These are phyloP conservation scores for Polychytrium aggregatum DNA, from an alignment of 192 early-diverging fungal genomes.

Conservation along the genomic window DNA sequence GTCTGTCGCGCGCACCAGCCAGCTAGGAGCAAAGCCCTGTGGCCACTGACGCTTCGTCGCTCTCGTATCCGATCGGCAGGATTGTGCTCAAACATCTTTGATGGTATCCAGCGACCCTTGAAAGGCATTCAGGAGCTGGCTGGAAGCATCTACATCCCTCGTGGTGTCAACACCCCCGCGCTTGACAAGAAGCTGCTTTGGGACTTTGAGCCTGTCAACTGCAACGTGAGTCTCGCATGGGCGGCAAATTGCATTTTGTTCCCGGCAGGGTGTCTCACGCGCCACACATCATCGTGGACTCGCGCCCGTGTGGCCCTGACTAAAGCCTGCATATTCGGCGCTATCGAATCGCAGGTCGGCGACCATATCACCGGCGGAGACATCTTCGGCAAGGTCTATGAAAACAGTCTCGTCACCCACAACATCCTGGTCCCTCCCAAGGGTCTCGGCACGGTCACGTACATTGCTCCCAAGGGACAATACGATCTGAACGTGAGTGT, in stretches of 20 bases:
- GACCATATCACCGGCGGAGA: slow-evolving; percentile 99
- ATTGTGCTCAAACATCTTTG: slow-evolving; percentile 90
- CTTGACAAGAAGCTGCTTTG: slow-evolving; percentile 80
- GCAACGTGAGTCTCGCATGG: slow-evolving; percentile 58
- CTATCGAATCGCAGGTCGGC: too few species aligned
- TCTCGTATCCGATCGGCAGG: slow-evolving; percentile 21
- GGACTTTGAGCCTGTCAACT: slow-evolving; percentile 91
- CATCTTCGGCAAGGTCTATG: slow-evolving; percentile 85
- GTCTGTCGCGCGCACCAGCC: too few species aligned
- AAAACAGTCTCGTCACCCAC: slow-evolving; percentile 93
- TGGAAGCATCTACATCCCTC: slow-evolving; percentile 96
- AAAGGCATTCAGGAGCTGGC: slow-evolving; percentile 88
- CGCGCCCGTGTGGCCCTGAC: too few species aligned
- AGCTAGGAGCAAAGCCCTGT: too few species aligned
- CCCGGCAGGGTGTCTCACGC: too few species aligned
- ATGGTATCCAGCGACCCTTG: slow-evolving; percentile 98
- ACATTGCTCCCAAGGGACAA: slow-evolving; percentile 82
- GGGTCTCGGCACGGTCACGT: slow-evolving; percentile 87
- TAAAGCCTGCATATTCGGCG: too few species aligned
- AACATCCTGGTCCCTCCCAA: slow-evolving; percentile 92
- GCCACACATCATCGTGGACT: too few species aligned
- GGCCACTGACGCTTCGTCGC: too few species aligned
- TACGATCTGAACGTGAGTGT: slow-evolving; percentile 68
- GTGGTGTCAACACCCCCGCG: slow-evolving; percentile 96
- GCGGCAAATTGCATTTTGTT: too few species aligned